These are phyloP conservation scores for Eucalyptus pauciflora DNA, from an alignment of 345 rosid genomes.

Conservation along the genomic window DNA sequence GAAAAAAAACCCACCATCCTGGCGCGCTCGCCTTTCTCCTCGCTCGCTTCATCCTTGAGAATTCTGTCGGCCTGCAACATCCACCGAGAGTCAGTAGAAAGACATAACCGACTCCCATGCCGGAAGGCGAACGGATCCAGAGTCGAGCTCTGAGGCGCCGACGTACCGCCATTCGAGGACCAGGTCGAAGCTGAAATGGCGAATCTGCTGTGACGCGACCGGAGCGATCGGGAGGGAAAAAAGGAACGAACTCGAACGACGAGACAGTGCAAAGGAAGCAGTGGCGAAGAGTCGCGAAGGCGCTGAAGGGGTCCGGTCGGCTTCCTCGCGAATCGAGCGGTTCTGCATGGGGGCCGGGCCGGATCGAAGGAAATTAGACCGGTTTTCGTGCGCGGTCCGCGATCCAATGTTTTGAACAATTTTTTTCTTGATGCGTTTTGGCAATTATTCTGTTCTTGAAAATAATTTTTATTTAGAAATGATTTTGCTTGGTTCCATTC, in stretches of 20 bases:
- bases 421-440: neutral
- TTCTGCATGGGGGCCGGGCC: neutral
- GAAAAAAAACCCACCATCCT: constrained; percentile 45
- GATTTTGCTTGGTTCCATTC: accelerated
- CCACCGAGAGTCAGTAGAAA: neutral
- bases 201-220: neutral
- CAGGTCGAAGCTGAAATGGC: neutral
- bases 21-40: constrained; percentile 95
- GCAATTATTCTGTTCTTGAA: too few species aligned
- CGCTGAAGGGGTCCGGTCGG: neutral
- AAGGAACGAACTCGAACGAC: neutral
- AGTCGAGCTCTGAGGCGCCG: neutral
- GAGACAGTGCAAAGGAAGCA: neutral
- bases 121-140: neutral
- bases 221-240: neutral
- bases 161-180: neutral
- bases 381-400: neutral
- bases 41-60: constrained; percentile 87
- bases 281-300: neutral
- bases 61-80: constrained; percentile 45
- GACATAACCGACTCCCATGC: neutral
- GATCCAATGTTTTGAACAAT: neutral
- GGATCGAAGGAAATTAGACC: neutral
- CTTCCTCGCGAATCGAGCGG: neutral
- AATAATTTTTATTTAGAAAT: accelerated